A percentile compares a stretch with the other conserved stretches of the same genome.
phyloP scores from a whole-genome alignment of 2,329 filamentous ascomycete species.

The Falciphora oryzae region DNA sequence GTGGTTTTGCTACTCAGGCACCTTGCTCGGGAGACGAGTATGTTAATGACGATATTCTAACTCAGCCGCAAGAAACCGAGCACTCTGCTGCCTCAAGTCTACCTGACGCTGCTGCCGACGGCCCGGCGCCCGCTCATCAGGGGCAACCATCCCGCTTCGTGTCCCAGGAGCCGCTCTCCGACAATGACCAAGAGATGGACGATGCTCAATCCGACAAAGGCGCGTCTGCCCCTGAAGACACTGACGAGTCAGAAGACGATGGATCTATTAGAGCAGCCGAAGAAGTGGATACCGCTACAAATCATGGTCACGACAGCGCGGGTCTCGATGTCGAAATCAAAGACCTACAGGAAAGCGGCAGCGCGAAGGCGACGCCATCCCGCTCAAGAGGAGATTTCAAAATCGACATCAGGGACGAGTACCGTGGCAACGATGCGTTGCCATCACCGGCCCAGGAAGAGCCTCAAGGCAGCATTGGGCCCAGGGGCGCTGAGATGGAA shows the following conservation, averaged over 20 bases:
- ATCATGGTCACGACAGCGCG: too few species aligned
- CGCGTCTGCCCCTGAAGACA: not conserved
- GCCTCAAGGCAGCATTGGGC: not conserved
- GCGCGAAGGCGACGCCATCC: not conserved
- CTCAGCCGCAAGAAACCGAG: not conserved
- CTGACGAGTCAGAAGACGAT: not conserved
- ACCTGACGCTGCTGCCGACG: not conserved
- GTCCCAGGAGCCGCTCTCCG: conserved; percentile 7
- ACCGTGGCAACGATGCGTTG: not conserved
- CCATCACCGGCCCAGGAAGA: not conserved
- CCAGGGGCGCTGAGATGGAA: not conserved
- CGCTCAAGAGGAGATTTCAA: not conserved
- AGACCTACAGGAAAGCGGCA: not conserved
- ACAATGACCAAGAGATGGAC: conserved; percentile 1
- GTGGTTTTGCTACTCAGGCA: not conserved
- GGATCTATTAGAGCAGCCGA: not conserved
- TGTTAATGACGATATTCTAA: conserved; percentile 7
- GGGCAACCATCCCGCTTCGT: not conserved
- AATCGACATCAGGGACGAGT: not conserved
- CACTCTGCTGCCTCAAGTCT: not conserved
- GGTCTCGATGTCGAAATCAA: too few species aligned
- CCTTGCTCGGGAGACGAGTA: not conserved
- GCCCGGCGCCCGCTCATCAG: not conserved
- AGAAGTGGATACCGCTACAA: not conserved
- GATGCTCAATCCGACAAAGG: not conserved